phyloP scores from a whole-genome alignment of 2,329 filamentous ascomycete species.

The Xylaria sp. region DNA sequence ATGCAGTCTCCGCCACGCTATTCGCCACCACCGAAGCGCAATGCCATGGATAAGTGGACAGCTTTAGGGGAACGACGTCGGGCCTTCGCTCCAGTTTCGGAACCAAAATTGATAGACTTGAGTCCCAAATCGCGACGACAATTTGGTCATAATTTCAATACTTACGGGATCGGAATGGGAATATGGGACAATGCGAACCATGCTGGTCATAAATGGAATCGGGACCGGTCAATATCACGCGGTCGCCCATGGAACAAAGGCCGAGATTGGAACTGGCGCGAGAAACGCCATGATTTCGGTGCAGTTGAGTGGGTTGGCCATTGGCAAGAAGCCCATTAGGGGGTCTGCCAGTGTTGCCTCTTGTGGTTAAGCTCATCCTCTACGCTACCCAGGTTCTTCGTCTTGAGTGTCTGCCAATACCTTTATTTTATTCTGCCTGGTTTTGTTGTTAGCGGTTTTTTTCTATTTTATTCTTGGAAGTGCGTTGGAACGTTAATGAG shows the following conservation, averaged over 20 bases:
- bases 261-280: slow-evolving; percentile 71
- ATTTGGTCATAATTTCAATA: slow-evolving; percentile 52
- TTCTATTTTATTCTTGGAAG: slow-evolving; percentile 38
- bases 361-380: slow-evolving; percentile 67
- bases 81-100: slow-evolving; percentile 66
- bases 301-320: slow-evolving; percentile 96
- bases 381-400: slow-evolving; percentile 43
- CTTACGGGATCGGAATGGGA: slow-evolving; percentile 53
- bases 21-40: slow-evolving; percentile 74
- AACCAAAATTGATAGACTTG: slow-evolving; percentile 62
- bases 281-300: slow-evolving; percentile 75
- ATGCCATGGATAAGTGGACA: slow-evolving; percentile 83
- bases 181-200: slow-evolving; percentile 58
- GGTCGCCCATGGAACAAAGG: slow-evolving; percentile 68
- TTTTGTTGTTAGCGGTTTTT: slow-evolving; percentile 48
- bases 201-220: slow-evolving; percentile 54
- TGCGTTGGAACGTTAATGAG: slow-evolving; percentile 43
- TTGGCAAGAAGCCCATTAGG: slow-evolving; percentile 72
- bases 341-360: slow-evolving; percentile 58
- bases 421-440: slow-evolving; percentile 47
- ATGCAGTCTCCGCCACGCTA: slow-evolving; percentile 61
- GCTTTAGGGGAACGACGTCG: slow-evolving; percentile 86
- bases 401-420: slow-evolving; percentile 47
- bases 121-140: slow-evolving; percentile 60
- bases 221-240: slow-evolving; percentile 58